These are phyloP conservation scores for Candida glaebosa DNA, from an alignment of 805 yeast species.

Conservation along the genomic window DNA sequence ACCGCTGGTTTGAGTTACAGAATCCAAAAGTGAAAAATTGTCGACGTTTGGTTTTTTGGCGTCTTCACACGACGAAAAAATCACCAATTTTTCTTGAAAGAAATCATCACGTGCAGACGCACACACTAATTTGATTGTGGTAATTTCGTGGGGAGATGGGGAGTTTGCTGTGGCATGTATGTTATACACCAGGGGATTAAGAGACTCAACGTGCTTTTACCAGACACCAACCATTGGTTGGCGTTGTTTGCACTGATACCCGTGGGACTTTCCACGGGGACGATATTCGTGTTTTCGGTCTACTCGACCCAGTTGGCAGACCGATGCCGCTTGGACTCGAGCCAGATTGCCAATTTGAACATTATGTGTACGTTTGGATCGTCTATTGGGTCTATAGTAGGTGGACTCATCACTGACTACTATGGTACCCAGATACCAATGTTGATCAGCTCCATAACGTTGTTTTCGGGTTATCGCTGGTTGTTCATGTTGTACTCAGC, in stretches of 20 bases:
- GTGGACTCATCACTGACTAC: slow-evolving; percentile 30
- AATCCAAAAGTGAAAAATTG: slow-evolving; percentile 11
- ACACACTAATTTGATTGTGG: too few species aligned
- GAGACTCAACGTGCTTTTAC: slow-evolving; percentile 17
- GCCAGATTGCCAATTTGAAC: slow-evolving; percentile 28
- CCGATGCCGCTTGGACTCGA: slow-evolving; percentile 23
- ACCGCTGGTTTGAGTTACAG: too few species aligned
- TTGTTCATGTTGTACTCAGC: slow-evolving; percentile 18
- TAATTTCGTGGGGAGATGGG: background rate
- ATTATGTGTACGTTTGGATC: slow-evolving; percentile 30
- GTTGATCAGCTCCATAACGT: slow-evolving; percentile 20
- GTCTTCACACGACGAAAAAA: slow-evolving; percentile 1
- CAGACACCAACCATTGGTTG: slow-evolving; percentile 25
- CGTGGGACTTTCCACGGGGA: slow-evolving; percentile 31
- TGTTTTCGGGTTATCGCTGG: slow-evolving; percentile 27
- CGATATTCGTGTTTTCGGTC: slow-evolving; percentile 31
- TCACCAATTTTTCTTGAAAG: too few species aligned
- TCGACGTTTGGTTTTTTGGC: slow-evolving; percentile 11
- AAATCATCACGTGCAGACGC: too few species aligned
- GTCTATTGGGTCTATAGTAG: slow-evolving; percentile 29
- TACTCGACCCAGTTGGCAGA: slow-evolving; percentile 31
- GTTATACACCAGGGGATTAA: slow-evolving; percentile 13
- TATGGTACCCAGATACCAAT: slow-evolving; percentile 34
- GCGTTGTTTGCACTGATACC: slow-evolving; percentile 24
- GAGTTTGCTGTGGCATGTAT: slow-evolving; percentile 13